phyloP scores from a whole-genome alignment of 306 rosid species.

The Rosa lucieae region DNA sequence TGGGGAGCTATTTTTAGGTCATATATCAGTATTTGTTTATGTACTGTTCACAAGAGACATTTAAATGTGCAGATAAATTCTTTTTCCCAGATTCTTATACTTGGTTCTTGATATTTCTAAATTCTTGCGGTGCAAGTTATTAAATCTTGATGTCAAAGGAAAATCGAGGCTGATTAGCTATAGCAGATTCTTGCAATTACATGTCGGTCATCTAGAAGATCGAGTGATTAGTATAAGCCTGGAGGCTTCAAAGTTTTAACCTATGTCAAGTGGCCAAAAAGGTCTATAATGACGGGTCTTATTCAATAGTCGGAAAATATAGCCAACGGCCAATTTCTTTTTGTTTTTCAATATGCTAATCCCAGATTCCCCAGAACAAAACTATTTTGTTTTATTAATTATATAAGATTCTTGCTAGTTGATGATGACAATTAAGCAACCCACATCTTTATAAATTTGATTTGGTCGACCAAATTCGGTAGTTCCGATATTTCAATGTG shows the following conservation, averaged over 20 bases:
- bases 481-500: conserved; percentile 15
- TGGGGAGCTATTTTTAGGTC: conserved; percentile 66
- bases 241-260: conserved; percentile 8
- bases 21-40: conserved; percentile 64
- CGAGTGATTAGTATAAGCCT: not conserved
- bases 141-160: not conserved
- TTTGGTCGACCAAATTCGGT: conserved; percentile 5
- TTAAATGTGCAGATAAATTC: conserved; percentile 81
- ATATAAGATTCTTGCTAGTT: conserved; percentile 29
- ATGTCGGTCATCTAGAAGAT: not conserved
- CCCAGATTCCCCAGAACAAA: not conserved
- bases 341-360: not conserved
- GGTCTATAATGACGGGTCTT: not conserved
- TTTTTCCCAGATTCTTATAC: conserved; percentile 24
- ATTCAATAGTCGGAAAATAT: not conserved
- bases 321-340: not conserved
- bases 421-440: conserved; percentile 39
- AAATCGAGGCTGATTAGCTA: not conserved
- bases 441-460: conserved; percentile 5
- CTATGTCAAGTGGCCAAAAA: not conserved
- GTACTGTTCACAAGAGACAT: conserved; percentile 60
- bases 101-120: not conserved
- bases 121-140: not conserved
- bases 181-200: not conserved
- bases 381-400: not conserved